Percentiles rank a stretch among this genome's conserved stretches.
Conservation (phyloP, 139 green algal genomes). For the Limnomonas spitsbergensis region DNA sequence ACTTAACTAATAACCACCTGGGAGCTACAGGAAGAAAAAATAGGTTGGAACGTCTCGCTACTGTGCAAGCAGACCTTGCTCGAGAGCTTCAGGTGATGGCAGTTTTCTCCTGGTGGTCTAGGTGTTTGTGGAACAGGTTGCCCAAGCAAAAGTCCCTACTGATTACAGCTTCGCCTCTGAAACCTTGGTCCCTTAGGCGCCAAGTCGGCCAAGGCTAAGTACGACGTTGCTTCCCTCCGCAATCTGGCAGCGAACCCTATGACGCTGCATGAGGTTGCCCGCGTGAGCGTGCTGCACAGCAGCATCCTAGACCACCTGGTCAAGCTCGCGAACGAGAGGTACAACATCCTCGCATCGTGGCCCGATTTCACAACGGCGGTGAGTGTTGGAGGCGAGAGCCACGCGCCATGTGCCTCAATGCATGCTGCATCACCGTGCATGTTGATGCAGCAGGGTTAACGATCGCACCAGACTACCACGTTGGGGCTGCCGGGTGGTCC, state of each 20-base stretch:
- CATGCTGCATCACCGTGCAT: no score
- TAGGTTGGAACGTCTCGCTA: no score
- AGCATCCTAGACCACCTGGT: slow-evolving; percentile 53
- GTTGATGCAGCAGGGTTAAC: no score
- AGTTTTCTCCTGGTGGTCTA: no score
- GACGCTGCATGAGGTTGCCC: slow-evolving; percentile 35
- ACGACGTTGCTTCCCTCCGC: slow-evolving; percentile 21
- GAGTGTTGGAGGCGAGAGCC: background rate
- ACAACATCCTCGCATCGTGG: slow-evolving; percentile 56
- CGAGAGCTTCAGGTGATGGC: no score
- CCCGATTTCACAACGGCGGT: slow-evolving; percentile 55
- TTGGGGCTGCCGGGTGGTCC: no score
- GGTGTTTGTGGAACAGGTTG: no score
- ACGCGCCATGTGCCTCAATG: background rate
- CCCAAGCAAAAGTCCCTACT: no score
- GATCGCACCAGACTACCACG: no score
- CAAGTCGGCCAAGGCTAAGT: slow-evolving; percentile 22
- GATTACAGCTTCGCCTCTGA: background rate
- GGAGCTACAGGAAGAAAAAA: no score
- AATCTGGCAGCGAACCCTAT: slow-evolving; percentile 30
- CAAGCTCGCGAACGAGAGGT: slow-evolving; percentile 45
- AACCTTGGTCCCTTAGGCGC: background rate
- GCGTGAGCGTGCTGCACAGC: slow-evolving; percentile 39
- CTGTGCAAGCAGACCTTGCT: no score
- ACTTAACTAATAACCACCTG: no score